Conservation (phyloP, 2,329 filamentous ascomycete genomes). For the Uncinocarpus reesii region DNA sequence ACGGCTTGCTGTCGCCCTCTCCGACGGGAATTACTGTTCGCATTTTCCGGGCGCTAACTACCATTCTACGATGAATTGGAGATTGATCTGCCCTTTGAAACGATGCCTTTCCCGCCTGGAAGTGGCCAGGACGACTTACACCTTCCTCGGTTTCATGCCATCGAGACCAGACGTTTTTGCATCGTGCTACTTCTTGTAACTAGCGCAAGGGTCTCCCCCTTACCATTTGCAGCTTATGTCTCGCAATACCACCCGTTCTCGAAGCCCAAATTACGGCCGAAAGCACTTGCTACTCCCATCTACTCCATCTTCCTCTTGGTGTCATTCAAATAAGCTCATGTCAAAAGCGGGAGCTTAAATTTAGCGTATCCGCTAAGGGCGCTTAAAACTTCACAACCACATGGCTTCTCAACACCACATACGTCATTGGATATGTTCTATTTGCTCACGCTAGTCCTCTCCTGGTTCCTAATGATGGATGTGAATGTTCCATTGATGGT, state of each 20-base stretch:
- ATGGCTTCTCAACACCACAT: not conserved
- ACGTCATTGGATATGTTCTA: not conserved
- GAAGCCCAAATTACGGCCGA: not conserved
- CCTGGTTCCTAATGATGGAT: not conserved
- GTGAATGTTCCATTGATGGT: constrained; percentile 3
- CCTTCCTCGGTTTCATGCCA: not conserved
- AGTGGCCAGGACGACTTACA: not conserved
- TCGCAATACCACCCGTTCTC: not conserved
- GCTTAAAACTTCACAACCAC: constrained; percentile 7
- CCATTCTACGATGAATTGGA: not conserved
- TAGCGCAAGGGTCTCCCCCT: not conserved
- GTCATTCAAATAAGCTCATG: constrained; percentile 9
- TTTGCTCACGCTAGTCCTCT: constrained; percentile 1
- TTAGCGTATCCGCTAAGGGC: constrained; percentile 11
- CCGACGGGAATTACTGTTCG: not conserved
- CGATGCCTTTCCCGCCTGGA: not conserved
- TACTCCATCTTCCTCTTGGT: not conserved
- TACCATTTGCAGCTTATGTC: not conserved
- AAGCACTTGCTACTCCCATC: not conserved
- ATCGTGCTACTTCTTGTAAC: not conserved
- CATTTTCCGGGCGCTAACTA: too few relatives aligned
- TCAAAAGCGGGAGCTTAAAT: constrained; percentile 10
- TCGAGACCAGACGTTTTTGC: not conserved
- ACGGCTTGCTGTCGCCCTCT: not conserved
- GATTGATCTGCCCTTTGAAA: not conserved